Percentiles rank a stretch among this genome's conserved stretches.
These are phyloP conservation scores for Naganishia sp. DNA, from an alignment of 1,284 basidiomycete genomes.

Conservation along the genomic window DNA sequence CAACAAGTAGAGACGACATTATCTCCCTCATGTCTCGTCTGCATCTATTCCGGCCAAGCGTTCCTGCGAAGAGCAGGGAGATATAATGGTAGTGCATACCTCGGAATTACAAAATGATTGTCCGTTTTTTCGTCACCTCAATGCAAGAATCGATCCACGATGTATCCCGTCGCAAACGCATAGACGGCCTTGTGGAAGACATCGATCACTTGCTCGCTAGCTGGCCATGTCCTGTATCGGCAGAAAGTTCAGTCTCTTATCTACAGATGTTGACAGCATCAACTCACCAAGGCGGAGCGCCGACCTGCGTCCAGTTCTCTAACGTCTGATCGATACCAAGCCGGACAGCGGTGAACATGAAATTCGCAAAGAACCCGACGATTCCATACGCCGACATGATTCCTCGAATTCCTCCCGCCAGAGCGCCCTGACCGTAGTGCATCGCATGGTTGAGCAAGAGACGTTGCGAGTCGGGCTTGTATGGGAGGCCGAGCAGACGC, in stretches of 20 bases:
- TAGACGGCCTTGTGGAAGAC: conserved; percentile 36
- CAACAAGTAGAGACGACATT: too few species aligned
- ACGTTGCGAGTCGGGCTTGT: conserved; percentile 31
- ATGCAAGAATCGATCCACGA: conserved; percentile 28
- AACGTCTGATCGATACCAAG: conserved; percentile 35
- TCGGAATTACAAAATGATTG: not conserved
- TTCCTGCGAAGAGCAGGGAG: not conserved
- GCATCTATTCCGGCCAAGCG: not conserved
- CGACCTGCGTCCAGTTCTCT: conserved; percentile 34
- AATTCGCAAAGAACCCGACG: conserved; percentile 34
- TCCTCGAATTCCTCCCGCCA: conserved; percentile 31
- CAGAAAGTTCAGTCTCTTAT: not conserved
- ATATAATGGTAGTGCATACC: not conserved
- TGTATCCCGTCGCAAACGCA: conserved; percentile 35
- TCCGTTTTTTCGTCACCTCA: not conserved
- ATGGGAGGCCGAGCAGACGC: conserved; percentile 29
- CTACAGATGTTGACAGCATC: not conserved
- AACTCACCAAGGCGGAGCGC: conserved; percentile 34
- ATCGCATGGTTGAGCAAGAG: conserved; percentile 32
- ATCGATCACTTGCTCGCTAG: conserved; percentile 36
- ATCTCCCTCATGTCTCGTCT: too few species aligned
- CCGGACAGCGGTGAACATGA: conserved; percentile 35
- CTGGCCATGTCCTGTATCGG: conserved; percentile 34
- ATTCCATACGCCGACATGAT: conserved; percentile 32
- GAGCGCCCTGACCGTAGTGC: conserved; percentile 36